Evolutionary conservation across 1,284 basidiomycete species (phyloP), one percentile per base, ranked within the genome.

Genomic region (Rhodofomes roseus): DNA sequence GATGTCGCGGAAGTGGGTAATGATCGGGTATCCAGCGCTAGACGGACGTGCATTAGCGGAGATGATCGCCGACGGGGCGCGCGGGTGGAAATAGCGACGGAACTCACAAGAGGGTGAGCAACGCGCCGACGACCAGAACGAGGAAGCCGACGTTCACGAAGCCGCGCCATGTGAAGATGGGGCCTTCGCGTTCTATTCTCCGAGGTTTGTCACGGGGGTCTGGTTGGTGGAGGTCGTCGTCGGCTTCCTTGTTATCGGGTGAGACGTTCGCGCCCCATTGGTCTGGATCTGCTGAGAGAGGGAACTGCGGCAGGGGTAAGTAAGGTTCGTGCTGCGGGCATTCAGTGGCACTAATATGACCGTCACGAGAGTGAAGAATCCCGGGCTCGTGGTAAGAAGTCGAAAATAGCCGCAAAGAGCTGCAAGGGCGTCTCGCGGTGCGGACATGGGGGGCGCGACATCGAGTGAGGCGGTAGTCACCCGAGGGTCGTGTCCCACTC

Each of bases 21-120:
- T 76, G 68, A 87, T 77, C 0, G 84, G 84, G 60, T 83, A 86
- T 2, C 79, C 83, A 2, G 77, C 78, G 60, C 70, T 71, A 54
- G 20, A 22, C 25, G 37, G 31, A 14, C 7, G 16, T 55, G 12
- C 41, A 41, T 58, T 29, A 55, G 55, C 50, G 54, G n/a, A 36
- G 34, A 55, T 53, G 43, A 50, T 39, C 14, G 7, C 7, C n/a
- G 20, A n/a, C 31, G 31, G 29, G 31, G 50, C 16, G 29, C 50
- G 43, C 34, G n/a, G 43, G 40, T 18, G 34, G 29, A 25, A 6
- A 25, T 46, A 57, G 27, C 18, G 9, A 51, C 18, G 16, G 29
- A 3, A 70, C 74, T 68, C 65, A 76, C 74, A 76, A 74, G 34
- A 76, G 62, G 37, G 66, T 68, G 34, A 82, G 63, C 20, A 82